Evolutionary conservation across 1,284 basidiomycete species (phyloP), one percentile per base, ranked within the genome.

Genomic region (Rhodotorula glutinis): DNA sequence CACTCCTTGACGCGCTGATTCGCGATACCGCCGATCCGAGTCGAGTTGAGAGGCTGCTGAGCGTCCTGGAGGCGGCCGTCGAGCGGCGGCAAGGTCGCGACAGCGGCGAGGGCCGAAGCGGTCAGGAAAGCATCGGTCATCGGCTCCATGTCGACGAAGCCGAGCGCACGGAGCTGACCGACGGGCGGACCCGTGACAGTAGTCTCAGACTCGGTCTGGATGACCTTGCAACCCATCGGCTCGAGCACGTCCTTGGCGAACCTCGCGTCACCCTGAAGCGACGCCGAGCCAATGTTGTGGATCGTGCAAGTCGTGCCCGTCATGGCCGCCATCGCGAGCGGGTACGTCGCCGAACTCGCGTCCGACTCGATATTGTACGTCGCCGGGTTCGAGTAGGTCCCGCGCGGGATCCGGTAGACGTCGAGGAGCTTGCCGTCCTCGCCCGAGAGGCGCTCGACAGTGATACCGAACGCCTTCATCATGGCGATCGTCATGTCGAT

Each of bases 111-210:
- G 3, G 89, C 92, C 13, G 87, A 89, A 1, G 95, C 95, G 1
- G 94, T 98, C 79, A 98, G 85, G 83, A 99, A 99, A 10, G 94
- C 95, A 78, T 98, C 95, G 16, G 96, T 98, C 95, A 99, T 98
- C n/a, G 89, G 87, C 80, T 97, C 93, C 96, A 98, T 98, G 78
- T 98, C 93, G 30, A 98, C 87, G 73, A 88, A 84, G 47, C 91
- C 91, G 59, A 97, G 84, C 11, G 91, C 90, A 69, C 87, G 86
- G 55, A 98, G 84, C 74, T 86, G 82, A 2, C 92, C 91, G 27
- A 87, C 79, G 1, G 88, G 86, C 2, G 95, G 94, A 0, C 95
- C 96, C 0, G 85, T 88, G 52, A 98, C 94, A n/a, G 90, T 96
- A 40, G 95, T 98, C 78, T 89, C 87, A 0, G 85, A 89, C 53